A percentile compares a stretch with the other conserved stretches of the same genome.
Conservation (phyloP, 176 grass and related monocot species). For the Coix lacrymajobi region DNA sequence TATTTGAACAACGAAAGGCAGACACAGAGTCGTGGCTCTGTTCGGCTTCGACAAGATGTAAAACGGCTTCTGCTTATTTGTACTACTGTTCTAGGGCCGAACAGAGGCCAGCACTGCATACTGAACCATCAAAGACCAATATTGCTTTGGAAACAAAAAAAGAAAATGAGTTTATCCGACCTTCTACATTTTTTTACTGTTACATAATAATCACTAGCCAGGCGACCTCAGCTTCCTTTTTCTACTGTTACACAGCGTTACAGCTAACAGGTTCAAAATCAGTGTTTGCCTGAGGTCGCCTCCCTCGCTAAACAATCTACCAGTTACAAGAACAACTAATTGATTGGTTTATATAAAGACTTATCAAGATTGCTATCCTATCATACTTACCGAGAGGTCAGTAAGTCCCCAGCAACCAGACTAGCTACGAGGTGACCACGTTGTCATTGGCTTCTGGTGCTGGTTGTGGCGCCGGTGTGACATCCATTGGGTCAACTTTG, state of each 20-base stretch:
- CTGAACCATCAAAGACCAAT: not conserved
- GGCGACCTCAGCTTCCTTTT: slow-evolving; percentile 19
- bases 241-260: slow-evolving; percentile 47
- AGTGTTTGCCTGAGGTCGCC: slow-evolving; percentile 14
- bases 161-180: not conserved
- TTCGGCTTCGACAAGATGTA: too few relatives aligned
- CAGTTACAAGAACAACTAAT: slow-evolving; percentile 26
- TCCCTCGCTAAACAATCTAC: slow-evolving; percentile 14
- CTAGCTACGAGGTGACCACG: not conserved
- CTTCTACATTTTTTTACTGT: slow-evolving; percentile 32
- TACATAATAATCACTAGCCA: slow-evolving; percentile 15
- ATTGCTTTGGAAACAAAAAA: not conserved
- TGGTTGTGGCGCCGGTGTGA: not conserved
- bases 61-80: too few relatives aligned
- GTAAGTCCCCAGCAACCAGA: slow-evolving; percentile 20
- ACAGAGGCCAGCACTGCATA: not conserved
- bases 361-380: slow-evolving; percentile 34
- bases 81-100: too few relatives aligned
- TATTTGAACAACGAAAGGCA: too few relatives aligned
- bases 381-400: slow-evolving; percentile 50
- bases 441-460: not conserved
- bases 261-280: slow-evolving; percentile 4
- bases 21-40: too few relatives aligned
- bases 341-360: not conserved
- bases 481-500: slow-evolving; percentile 40